These are phyloP conservation scores for Arthroderma uncinatum DNA, from an alignment of 2,329 filamentous ascomycete species.

Conservation along the genomic window DNA sequence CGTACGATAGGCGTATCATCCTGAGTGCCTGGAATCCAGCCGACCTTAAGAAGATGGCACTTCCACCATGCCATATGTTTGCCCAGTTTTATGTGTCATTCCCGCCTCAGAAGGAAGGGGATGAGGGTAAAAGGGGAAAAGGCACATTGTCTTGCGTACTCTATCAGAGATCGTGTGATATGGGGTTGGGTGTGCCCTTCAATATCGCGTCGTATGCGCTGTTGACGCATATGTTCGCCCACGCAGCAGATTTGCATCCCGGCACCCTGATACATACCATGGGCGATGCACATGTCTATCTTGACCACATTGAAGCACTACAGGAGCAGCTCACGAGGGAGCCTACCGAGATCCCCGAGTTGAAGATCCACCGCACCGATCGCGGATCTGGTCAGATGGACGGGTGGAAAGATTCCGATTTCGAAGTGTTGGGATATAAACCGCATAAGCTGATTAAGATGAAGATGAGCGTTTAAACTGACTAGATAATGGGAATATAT, in stretches of 20 bases:
- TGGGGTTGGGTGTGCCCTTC: slow-evolving; percentile 94
- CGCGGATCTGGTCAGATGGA: slow-evolving; percentile 60
- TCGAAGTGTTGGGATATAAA: slow-evolving; percentile 76
- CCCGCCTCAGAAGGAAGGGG: slow-evolving; percentile 36
- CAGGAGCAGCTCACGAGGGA: slow-evolving; percentile 68
- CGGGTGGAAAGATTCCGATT: slow-evolving; percentile 80
- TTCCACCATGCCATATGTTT: slow-evolving; percentile 96
- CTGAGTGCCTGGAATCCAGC: slow-evolving; percentile 88
- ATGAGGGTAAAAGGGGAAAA: slow-evolving; percentile 22
- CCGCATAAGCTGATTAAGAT: slow-evolving; percentile 88
- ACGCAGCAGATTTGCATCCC: slow-evolving; percentile 71
- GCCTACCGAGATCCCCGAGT: slow-evolving; percentile 66
- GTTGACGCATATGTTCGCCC: slow-evolving; percentile 87
- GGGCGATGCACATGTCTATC: slow-evolving; percentile 96
- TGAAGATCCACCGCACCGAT: slow-evolving; percentile 59
- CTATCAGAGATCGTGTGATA: slow-evolving; percentile 91
- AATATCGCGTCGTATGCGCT: slow-evolving; percentile 94
- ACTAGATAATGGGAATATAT: background rate
- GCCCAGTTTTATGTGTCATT: slow-evolving; percentile 89
- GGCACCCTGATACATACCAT: slow-evolving; percentile 88
- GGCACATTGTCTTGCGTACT: slow-evolving; percentile 76
- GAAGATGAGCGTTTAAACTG: slow-evolving; percentile 83
- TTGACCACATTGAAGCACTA: slow-evolving; percentile 82
- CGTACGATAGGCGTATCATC: slow-evolving; percentile 83
- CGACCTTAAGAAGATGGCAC: slow-evolving; percentile 75